Evolutionary conservation across 257 asterid genomes (phyloP).

Genomic region (Plantago major): DNA sequence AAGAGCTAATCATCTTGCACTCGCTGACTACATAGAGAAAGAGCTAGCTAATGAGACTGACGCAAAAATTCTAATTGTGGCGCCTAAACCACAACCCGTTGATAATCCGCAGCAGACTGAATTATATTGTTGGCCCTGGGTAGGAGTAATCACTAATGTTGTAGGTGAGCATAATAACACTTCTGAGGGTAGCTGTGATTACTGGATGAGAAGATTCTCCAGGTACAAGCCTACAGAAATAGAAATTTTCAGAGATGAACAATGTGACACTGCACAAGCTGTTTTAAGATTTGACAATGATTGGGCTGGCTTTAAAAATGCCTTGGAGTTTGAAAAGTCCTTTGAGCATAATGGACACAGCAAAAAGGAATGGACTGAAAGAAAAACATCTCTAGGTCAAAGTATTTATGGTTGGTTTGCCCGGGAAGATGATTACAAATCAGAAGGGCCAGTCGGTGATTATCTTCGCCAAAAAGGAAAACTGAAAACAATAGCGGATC

Average conservation of each 20-base stretch:
- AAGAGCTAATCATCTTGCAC: slow-evolving; percentile 79
- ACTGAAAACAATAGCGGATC: slow-evolving; percentile 44
- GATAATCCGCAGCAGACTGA: slow-evolving; percentile 43
- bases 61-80: slow-evolving; percentile 42
- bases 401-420: slow-evolving; percentile 62
- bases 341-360: slow-evolving; percentile 43
- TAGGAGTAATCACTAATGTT: slow-evolving; percentile 58
- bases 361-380: slow-evolving; percentile 50
- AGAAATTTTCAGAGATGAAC: slow-evolving; percentile 40
- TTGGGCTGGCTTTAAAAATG: slow-evolving; percentile 62
- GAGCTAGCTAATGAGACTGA: slow-evolving; percentile 52
- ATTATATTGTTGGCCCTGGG: slow-evolving; percentile 84
- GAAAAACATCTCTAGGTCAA: slow-evolving; percentile 26
- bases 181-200: slow-evolving; percentile 25
- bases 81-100: slow-evolving; percentile 23
- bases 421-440: slow-evolving; percentile 48
- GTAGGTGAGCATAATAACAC: slow-evolving; percentile 27
- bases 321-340: slow-evolving; percentile 55
- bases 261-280: slow-evolving; percentile 32
- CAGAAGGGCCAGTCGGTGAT: slow-evolving; percentile 54
- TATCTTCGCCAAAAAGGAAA: slow-evolving; percentile 43
- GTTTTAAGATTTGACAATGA: slow-evolving; percentile 45
- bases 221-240: slow-evolving; percentile 48
- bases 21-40: slow-evolving; percentile 48
- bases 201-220: slow-evolving; percentile 43